Evolutionary conservation across 306 rosid genomes (phyloP), one percentile per base, ranked within the genome.

Genomic region (Gynostemma pentaphyllum): DNA sequence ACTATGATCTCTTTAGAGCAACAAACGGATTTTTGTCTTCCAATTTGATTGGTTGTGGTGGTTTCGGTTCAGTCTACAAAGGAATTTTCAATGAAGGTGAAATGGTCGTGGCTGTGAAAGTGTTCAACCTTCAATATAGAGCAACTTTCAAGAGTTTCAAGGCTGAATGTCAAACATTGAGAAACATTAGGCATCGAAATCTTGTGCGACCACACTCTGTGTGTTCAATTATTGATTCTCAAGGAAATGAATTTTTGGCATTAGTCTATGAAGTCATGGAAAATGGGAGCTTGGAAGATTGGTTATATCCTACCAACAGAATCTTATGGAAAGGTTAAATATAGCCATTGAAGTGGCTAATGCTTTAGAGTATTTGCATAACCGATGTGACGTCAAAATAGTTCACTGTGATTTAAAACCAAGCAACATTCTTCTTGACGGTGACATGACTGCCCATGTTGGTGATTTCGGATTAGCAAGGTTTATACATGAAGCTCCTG

Each of bases 381-480:
- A 52, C 14, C 34, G 15, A 52, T 26, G 19, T 23, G n/a, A 26
- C 60, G 9, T 11, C 7, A 29, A 52, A 29, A 23, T 23, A 24
- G 29, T 11, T 15, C 47, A 44, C 5, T 44, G 47, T 44, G 47
- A 44, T 4, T 8, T 15, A 44, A 44, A 44, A 15, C 21, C 47
- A 44, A 44, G 47, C 47, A 44, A 44, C 18, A 44, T 52, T 52
- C 60, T 52, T 23, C 34, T 52, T 2, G 60, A 52, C 26, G 60
- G 18, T 9, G 64, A 56, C 37, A 56, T 56, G 64, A 56, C 44
- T 16, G 45, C 64, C 40, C 40, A 32, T 15, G 16, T 56, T 4
- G 64, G 26, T 1, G 64, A 56, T 32, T 56, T 56, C 10, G 64
- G 64, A 56, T 34, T 56, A 16, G 64, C 64, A 14, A 28, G 41